Conservation (phyloP, 2,329 filamentous ascomycete species). For the Xylariaceae sp. region DNA sequence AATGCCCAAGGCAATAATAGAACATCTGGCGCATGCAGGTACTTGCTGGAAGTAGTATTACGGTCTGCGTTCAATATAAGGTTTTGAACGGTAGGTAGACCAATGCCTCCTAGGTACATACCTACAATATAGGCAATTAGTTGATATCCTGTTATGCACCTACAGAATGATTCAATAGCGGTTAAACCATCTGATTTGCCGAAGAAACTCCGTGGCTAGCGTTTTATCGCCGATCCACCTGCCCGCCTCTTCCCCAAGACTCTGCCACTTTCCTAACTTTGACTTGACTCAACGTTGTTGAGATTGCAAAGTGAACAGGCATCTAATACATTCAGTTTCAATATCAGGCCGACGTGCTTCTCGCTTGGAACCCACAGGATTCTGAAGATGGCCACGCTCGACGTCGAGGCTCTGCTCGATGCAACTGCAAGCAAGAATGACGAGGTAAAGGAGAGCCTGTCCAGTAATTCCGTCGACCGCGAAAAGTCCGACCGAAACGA, state of each 20-base stretch:
- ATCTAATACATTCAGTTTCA: neutral
- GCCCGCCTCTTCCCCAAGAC: constrained; percentile 18
- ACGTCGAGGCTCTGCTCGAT: constrained; percentile 91
- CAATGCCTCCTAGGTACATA: too few species aligned
- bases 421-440: constrained; percentile 71
- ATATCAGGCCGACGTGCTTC: constrained; percentile 4
- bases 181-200: too few species aligned
- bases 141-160: too few species aligned
- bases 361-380: constrained; percentile 1
- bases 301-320: neutral
- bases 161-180: too few species aligned
- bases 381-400: constrained; percentile 57
- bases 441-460: constrained; percentile 54
- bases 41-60: too few species aligned
- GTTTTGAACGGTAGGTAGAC: too few species aligned
- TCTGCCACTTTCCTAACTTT: constrained; percentile 3
- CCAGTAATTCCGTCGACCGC: constrained; percentile 62
- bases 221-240: constrained; percentile 14
- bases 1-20: too few species aligned
- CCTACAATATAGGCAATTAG: too few species aligned
- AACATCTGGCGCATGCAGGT: too few species aligned
- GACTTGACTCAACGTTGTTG: neutral
- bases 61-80: too few species aligned
- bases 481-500: constrained; percentile 59
- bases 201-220: constrained; percentile 18